Evolutionary conservation across 768 basidiomycete genomes (phyloP).

Genomic region (Calocera viscosa): DNA sequence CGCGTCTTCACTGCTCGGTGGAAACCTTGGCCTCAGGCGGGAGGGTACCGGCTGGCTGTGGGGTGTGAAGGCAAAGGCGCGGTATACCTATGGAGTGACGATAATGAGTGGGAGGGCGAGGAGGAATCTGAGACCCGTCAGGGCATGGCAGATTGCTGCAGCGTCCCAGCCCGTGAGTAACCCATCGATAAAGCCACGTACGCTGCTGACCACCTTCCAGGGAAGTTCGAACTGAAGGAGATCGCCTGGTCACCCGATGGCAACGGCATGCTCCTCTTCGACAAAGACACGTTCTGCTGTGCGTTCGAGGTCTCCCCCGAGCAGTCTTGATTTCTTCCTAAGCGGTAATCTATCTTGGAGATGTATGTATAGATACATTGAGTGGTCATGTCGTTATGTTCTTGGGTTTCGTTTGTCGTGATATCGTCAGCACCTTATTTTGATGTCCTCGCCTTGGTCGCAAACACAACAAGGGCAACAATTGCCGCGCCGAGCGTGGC

Average conservation of each 20-base stretch:
- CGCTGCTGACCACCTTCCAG: slow-evolving; percentile 28
- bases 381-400: not conserved
- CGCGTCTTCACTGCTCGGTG: slow-evolving; percentile 57
- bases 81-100: slow-evolving; percentile 71
- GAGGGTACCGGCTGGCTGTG: slow-evolving; percentile 53
- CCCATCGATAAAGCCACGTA: not conserved
- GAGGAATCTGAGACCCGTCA: slow-evolving; percentile 38
- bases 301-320: slow-evolving; percentile 51
- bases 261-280: slow-evolving; percentile 60
- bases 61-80: slow-evolving; percentile 35
- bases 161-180: slow-evolving; percentile 70
- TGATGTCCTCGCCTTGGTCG: not conserved
- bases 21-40: slow-evolving; percentile 72
- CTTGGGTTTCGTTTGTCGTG: not conserved
- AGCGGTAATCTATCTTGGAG: not conserved
- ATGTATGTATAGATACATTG: not conserved
- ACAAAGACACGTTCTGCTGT: slow-evolving; percentile 72
- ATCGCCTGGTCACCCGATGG: slow-evolving; percentile 78
- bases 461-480: not conserved
- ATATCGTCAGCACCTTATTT: not conserved
- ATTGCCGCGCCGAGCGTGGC: not conserved
- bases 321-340: not conserved
- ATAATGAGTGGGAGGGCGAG: slow-evolving; percentile 28
- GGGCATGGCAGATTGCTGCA: slow-evolving; percentile 83
- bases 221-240: slow-evolving; percentile 57